Conservation (phyloP, 1,284 basidiomycete species). For the Sanghuangporus sanghuang region DNA sequence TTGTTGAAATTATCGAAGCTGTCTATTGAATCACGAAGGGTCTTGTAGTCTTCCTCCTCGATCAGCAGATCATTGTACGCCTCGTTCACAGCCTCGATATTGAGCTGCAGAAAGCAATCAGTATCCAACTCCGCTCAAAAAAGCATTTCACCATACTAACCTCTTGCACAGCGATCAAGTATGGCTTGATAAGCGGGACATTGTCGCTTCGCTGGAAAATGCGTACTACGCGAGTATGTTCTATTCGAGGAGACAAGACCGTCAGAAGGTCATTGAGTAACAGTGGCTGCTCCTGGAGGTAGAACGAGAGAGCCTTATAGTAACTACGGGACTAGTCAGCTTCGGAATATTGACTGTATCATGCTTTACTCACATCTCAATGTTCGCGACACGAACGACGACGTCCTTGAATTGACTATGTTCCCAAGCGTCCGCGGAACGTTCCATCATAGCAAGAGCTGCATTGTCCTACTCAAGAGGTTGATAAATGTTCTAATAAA, state of each 20-base stretch:
- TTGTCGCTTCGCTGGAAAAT: conserved; percentile 96
- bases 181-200: conserved; percentile 91
- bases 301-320: conserved; percentile 86
- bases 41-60: conserved; percentile 98
- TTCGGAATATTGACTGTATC: neutral
- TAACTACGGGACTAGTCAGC: conserved; percentile 44
- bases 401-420: conserved; percentile 99
- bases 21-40: conserved; percentile 92
- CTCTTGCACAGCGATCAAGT: conserved; percentile 95
- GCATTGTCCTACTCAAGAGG: conserved; percentile 71
- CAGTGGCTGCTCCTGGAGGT: conserved; percentile 90
- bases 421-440: conserved; percentile 96
- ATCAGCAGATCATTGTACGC: conserved; percentile 96
- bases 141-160: conserved; percentile 37
- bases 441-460: conserved; percentile 97
- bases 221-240: conserved; percentile 91
- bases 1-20: conserved; percentile 99
- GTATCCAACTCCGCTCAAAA: neutral
- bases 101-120: conserved; percentile 50
- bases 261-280: conserved; percentile 92
- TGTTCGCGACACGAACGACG: conserved; percentile 91
- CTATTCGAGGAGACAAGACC: conserved; percentile 89
- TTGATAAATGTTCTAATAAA: conserved; percentile 10
- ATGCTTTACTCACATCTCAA: conserved; percentile 74
- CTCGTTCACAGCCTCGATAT: conserved; percentile 95